Evolutionary conservation across 495 filamentous ascomycete genomes (phyloP), one percentile per base, ranked within the genome.

Genomic region (Cercophora sp.): DNA sequence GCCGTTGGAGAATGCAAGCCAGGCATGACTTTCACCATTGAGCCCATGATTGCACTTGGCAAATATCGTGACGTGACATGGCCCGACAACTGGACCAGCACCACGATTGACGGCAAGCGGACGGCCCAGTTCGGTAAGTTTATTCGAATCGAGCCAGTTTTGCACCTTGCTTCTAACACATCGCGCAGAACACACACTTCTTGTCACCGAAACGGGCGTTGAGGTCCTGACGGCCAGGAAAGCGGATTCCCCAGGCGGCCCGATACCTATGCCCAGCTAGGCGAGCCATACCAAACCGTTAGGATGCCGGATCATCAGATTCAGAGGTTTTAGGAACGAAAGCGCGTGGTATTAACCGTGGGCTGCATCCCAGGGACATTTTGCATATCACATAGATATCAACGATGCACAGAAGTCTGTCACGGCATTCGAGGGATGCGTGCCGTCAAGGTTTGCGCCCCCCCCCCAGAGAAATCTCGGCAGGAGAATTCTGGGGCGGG

Each of bases 21-120:
- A 5, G 89, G 90, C 26, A 93, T 94, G 90, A 91, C 86, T 56
- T 95, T 95, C 53, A 94, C 90, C 1, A 94, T 95, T 52, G 89
- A 95, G 70, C 89, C 89, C 13, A 95, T 95, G 89, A 87, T 95
- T 58, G 87, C 86, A 32, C 68, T 89, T 8, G 90, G 89, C 20
- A 89, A 84, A 9, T 83, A 89, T 60, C 79, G 80, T 35, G 89
- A 95, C 61, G 79, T 86, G 51, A 92, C 86, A 0, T 95, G 89
- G 89, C 89, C 89, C 3, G 89, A 95, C 65, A 82, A 92, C 66
- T 95, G 89, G 89, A 95, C 89, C 1, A 90, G 86, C 61, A 84
- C 83, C 20, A 95, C 89, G 0, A 79, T 80, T 32, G 89, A 95
- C 62, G 89, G 89, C 10, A 85, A 85, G 65, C 72, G 79, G 67